Evolutionary conservation across 2,329 filamentous ascomycete species (phyloP), one percentile per base, ranked within the genome.

Genomic region (Fusarium pseudocircinatum): DNA sequence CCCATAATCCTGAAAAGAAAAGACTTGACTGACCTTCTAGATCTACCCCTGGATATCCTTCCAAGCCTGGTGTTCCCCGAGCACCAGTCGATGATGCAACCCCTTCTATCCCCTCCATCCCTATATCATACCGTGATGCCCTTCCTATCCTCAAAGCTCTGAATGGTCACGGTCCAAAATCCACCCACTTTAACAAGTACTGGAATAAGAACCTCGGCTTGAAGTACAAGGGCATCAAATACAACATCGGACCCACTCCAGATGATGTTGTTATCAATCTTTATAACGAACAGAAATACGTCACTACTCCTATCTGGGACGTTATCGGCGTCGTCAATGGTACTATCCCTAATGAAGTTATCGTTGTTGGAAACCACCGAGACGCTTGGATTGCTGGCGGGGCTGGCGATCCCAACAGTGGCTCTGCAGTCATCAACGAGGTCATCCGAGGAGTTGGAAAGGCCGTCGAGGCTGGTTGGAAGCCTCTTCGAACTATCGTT

Each of bases 321-420:
- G 94, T 96, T 6, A 96, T 98, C 73, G 96, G 96, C 49, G 86
- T 96, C 50, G 94, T 99, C 80, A 97, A 97, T 77, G 96, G 96
- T 15, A 93, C 92, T 1, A 90, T 96, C 40, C 86, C 91, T 0
- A 91, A 97, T 76, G 95, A 98, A 78, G 94, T 97, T 2, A 86
- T 99, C 50, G 88, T 99, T 7, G 84, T 98, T 37, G 95, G 95
- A n/a, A 97, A 97, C 78, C 95, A 97, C 79, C 90, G 95, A 39
- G 95, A 97, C 82, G 94, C 95, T 0, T 97, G 94, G 94, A 92
- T 96, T 77, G 91, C 92, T 26, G 94, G 94, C n/a, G 94, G 94
- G 30, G 93, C 93, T 22, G 93, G 87, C 18, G 94, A 97, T 76
- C 94, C 94, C 2, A 96, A 96, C 84, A 93, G 92, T 70, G 94